These are phyloP conservation scores for Suillus paluster DNA, from an alignment of 768 basidiomycete species.

Conservation along the genomic window DNA sequence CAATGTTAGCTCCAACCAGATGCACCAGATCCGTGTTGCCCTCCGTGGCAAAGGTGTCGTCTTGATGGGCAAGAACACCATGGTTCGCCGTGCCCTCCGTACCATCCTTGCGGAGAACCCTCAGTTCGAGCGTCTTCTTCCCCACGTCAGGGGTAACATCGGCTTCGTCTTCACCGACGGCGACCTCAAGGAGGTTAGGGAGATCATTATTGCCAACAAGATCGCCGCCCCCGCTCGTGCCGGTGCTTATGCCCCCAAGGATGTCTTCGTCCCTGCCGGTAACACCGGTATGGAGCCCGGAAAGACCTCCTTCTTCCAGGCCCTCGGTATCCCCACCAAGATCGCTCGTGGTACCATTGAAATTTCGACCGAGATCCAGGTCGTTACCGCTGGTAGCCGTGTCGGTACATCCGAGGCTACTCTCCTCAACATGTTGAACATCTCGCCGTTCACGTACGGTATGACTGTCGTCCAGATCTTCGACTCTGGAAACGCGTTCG, in stretches of 20 bases:
- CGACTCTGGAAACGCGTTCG: conserved; percentile 91
- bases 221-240: conserved; percentile 99
- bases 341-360: conserved; percentile 99
- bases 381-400: conserved; percentile 89
- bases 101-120: conserved; percentile 88
- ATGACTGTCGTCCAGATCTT: conserved; percentile 98
- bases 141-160: conserved; percentile 95
- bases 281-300: conserved; percentile 99
- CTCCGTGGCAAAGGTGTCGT: conserved; percentile 97
- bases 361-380: conserved; percentile 97
- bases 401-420: conserved; percentile 98
- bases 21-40: conserved; percentile 95
- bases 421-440: conserved; percentile 99
- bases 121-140: conserved; percentile 95
- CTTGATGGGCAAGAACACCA: conserved; percentile 99
- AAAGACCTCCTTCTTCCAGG: conserved; percentile 99
- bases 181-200: conserved; percentile 95
- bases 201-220: conserved; percentile 94
- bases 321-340: conserved; percentile 98
- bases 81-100: conserved; percentile 98
- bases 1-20: conserved; percentile 99
- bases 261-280: conserved; percentile 90
- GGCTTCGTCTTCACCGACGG: conserved; percentile 96
- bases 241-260: conserved; percentile 91
- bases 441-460: conserved; percentile 99